Conservation (phyloP, 768 basidiomycete genomes). For the Hericium rajendrae region DNA sequence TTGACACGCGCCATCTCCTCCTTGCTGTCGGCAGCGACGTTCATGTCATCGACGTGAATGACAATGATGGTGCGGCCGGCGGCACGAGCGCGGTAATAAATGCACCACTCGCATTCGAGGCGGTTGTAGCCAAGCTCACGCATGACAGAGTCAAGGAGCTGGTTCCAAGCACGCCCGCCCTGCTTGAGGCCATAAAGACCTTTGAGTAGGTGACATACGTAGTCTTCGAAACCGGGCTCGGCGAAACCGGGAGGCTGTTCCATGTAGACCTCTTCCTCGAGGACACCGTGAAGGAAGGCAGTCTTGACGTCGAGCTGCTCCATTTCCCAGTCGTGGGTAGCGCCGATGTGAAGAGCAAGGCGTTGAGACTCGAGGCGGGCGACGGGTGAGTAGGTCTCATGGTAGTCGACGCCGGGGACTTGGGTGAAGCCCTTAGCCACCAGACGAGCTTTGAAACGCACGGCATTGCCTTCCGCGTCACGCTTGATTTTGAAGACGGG, state of each 20-base stretch:
- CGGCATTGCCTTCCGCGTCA: constrained; percentile 18
- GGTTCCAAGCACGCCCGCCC: too few relatives aligned
- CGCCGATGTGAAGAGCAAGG: constrained; percentile 27
- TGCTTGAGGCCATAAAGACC: neutral
- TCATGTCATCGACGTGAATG: too few relatives aligned
- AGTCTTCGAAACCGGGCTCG: neutral
- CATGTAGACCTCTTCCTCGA: constrained; percentile 22
- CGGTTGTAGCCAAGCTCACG: too few relatives aligned
- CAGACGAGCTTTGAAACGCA: constrained; percentile 24
- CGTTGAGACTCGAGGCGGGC: constrained; percentile 8
- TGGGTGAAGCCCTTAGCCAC: constrained; percentile 29
- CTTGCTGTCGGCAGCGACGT: too few relatives aligned
- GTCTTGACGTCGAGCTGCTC: constrained; percentile 33
- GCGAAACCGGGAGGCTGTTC: constrained; percentile 24
- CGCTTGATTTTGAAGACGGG: constrained; percentile 26
- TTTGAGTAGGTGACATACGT: constrained; percentile 19
- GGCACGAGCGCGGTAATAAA: too few relatives aligned
- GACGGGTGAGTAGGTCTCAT: constrained; percentile 20
- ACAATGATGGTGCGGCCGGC: too few relatives aligned
- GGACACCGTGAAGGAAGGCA: constrained; percentile 30
- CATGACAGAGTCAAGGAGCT: too few relatives aligned
- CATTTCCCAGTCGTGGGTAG: constrained; percentile 25
- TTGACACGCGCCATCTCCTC: too few relatives aligned
- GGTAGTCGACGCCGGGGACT: constrained; percentile 22
- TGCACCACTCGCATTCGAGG: too few relatives aligned